A percentile compares a stretch with the other conserved stretches of the same genome.
These are phyloP conservation scores for Dictyostelium purpureum DNA, from an alignment of 78 protist species.

Conservation along the genomic window DNA sequence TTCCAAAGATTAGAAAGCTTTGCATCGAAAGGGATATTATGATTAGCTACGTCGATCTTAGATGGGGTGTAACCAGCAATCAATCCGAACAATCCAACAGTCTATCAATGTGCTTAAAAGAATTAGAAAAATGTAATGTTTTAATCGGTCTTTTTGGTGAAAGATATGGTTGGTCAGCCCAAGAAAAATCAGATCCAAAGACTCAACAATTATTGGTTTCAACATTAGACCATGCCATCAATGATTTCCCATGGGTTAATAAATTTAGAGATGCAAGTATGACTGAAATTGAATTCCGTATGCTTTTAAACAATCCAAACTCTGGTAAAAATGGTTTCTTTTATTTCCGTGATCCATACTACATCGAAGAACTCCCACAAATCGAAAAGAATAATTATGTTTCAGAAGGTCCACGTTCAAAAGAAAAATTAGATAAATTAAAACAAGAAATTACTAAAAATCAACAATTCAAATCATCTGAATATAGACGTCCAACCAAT, in stretches of 20 bases:
- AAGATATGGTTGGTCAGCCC: slow-evolving; percentile 82
- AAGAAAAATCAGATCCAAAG: slow-evolving; percentile 40
- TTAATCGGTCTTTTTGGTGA: slow-evolving; percentile 82
- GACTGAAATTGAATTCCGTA: slow-evolving; percentile 78
- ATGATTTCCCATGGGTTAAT: slow-evolving; percentile 81
- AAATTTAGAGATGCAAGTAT: slow-evolving; percentile 51
- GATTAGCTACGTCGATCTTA: slow-evolving; percentile 67
- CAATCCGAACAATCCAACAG: slow-evolving; percentile 63
- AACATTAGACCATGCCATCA: slow-evolving; percentile 60
- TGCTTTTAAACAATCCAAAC: neutral
- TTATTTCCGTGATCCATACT: slow-evolving; percentile 80
- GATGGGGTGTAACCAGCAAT: slow-evolving; percentile 83
- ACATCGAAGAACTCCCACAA: slow-evolving; percentile 39
- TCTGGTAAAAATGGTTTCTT: slow-evolving; percentile 13
- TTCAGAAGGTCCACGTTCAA: slow-evolving; percentile 49
- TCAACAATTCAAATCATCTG: neutral
- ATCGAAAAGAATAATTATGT: slow-evolving; percentile 66
- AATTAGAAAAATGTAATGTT: slow-evolving; percentile 58
- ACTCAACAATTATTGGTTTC: slow-evolving; percentile 51
- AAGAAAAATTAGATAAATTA: slow-evolving; percentile 46
- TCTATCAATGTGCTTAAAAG: slow-evolving; percentile 73
- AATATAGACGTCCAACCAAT: slow-evolving; percentile 72
- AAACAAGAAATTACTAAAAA: slow-evolving; percentile 38
- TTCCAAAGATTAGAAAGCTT: slow-evolving; percentile 77
- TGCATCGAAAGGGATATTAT: slow-evolving; percentile 75